These are phyloP conservation scores for Diaporthe humulicola DNA, from an alignment of 2,329 filamentous ascomycete genomes.

Conservation along the genomic window DNA sequence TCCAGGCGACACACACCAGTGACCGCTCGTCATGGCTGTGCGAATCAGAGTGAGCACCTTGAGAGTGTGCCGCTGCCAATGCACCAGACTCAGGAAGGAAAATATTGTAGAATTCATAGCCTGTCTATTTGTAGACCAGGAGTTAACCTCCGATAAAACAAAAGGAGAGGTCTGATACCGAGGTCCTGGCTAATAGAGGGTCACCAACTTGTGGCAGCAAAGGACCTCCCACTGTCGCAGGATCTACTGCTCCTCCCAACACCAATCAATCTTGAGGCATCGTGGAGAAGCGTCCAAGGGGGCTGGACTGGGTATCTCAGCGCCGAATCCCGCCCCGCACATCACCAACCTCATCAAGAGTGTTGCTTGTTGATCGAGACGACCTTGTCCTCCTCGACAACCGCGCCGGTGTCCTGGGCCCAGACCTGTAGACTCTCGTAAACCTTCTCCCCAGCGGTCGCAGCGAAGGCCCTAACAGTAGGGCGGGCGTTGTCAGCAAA, in stretches of 20 bases:
- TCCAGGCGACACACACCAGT: neutral
- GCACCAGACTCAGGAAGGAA: no score
- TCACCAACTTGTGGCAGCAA: neutral
- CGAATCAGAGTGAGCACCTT: neutral
- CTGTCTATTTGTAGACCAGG: neutral
- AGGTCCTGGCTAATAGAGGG: neutral
- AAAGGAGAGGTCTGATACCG: neutral
- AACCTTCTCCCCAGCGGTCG: conserved; percentile 77
- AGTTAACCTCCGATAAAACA: neutral
- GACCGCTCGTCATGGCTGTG: neutral
- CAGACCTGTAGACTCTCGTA: conserved; percentile 76
- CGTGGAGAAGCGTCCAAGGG: neutral
- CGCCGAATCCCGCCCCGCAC: neutral
- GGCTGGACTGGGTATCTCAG: neutral
- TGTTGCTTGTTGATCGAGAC: conserved; percentile 60
- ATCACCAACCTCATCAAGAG: neutral
- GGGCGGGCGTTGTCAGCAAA: neutral
- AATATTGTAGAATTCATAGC: conserved; percentile 1
- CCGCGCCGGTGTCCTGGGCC: conserved; percentile 70
- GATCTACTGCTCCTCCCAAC: neutral
- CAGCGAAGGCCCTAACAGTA: conserved; percentile 78
- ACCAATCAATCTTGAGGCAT: neutral
- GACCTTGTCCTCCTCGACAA: conserved; percentile 83
- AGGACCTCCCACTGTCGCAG: neutral
- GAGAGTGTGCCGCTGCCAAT: neutral